phyloP scores from a whole-genome alignment of 139 green algal genomes.

The Dunaliella sp. region DNA sequence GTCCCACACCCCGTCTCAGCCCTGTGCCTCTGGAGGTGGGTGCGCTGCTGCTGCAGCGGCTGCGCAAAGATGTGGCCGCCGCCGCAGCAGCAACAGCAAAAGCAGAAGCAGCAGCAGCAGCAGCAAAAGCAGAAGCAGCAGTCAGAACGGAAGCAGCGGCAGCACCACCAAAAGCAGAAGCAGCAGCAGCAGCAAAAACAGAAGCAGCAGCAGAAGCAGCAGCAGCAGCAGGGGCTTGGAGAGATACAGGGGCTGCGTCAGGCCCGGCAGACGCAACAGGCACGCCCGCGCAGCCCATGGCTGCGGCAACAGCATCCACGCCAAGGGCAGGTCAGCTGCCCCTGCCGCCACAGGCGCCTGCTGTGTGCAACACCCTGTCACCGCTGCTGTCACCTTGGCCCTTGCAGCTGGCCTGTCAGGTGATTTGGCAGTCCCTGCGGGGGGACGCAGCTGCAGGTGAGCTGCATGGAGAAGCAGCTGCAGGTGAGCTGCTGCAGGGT shows the following conservation, averaged over 20 bases:
- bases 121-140: background rate
- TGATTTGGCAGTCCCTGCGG: background rate
- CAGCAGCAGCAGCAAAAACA: background rate
- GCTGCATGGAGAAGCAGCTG: too few relatives aligned
- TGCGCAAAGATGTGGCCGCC: background rate
- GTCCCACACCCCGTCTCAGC: too few relatives aligned
- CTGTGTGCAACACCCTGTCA: background rate
- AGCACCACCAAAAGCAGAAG: background rate
- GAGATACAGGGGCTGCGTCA: too few relatives aligned
- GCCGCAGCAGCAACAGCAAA: background rate
- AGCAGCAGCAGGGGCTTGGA: background rate
- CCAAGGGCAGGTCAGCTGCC: background rate
- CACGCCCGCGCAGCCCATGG: too few relatives aligned
- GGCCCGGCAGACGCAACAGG: too few relatives aligned
- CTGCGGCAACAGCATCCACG: background rate
- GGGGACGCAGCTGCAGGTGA: too few relatives aligned
- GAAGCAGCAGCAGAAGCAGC: background rate
- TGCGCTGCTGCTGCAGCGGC: background rate
- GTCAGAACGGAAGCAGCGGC: background rate
- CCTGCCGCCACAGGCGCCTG: background rate
- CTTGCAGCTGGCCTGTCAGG: background rate
- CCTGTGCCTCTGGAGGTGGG: background rate
- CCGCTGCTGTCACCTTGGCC: background rate
- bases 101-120: background rate
- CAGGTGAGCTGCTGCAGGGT: too few relatives aligned